Evolutionary conservation across 768 basidiomycete genomes (phyloP), one percentile per base, ranked within the genome.

Genomic region (Boletus sp.): DNA sequence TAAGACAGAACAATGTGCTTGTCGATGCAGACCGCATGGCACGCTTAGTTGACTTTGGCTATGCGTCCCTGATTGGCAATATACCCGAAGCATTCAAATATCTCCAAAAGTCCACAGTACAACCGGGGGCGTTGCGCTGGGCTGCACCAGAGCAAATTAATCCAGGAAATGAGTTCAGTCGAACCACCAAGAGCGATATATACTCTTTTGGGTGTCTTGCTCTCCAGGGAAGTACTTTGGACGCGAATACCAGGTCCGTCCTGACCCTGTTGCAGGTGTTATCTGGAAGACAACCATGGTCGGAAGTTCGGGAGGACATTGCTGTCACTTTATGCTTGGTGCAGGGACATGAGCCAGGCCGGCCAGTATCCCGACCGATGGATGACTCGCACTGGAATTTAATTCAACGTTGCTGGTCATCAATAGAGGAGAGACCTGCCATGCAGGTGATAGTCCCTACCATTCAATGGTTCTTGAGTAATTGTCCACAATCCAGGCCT

Each of bases 1-100:
- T 24, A 10, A 28, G 17, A 49, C 17, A 66, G 62, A 58, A 54
- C 4, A 66, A 66, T 8, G 53, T 66, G 0, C 54, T 66, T n/a
- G 7, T 64, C 5, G 60, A 63, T 14, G 56, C 15, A n/a, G 33
- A 58, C 8, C 54, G 72, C 18, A 72, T 71, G 28, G 79, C 74
- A 1, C 71, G 72, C 10, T 60, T 82, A 5, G 71, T 73, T 48
- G 80, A 80, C 54, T 81, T 80, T 52, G 80, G 79, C 2, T 54
- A 66, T 47, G 69, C 72, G 24, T 76, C 77, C 0, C 8, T 61
- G 30, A 5, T 53, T 1, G 49, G 47, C 2, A 30, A 17, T 28
- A 47, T 50, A 39, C 55, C 61, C 1, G 58, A 62, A 45, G 58
- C 49, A 1, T 37, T 57, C 18, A 4, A n/a, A 1, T 62, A 60